phyloP scores from a whole-genome alignment of 2,329 filamentous ascomycete genomes.

The Talaromyces islandicus region DNA sequence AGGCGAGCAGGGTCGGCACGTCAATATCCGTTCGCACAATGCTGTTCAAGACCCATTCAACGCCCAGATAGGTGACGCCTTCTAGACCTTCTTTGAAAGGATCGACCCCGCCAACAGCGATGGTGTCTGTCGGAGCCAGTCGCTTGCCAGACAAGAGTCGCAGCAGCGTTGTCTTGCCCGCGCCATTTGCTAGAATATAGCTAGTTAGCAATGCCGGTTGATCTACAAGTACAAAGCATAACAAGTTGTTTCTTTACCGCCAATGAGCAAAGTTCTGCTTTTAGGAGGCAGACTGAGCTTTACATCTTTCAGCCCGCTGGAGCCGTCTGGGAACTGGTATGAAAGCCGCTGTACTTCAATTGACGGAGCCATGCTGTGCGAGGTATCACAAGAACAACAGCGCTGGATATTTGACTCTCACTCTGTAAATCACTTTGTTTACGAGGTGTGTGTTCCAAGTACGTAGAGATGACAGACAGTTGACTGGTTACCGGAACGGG shows the following conservation, averaged over 20 bases:
- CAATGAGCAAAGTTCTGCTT: constrained; percentile 85
- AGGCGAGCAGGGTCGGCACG: constrained; percentile 75
- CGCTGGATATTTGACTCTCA: not conserved
- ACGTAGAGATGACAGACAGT: not conserved
- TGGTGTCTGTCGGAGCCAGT: constrained; percentile 69
- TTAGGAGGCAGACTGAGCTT: constrained; percentile 70
- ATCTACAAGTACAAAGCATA: not conserved
- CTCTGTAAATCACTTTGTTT: not conserved
- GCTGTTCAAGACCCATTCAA: constrained; percentile 97
- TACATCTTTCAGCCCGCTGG: constrained; percentile 70
- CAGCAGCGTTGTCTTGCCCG: constrained; percentile 93
- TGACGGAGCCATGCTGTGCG: constrained; percentile 42
- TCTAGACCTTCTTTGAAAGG: constrained; percentile 87
- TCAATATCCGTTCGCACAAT: constrained; percentile 95
- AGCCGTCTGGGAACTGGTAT: constrained; percentile 84
- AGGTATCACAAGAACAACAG: not conserved
- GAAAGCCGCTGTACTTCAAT: constrained; percentile 71
- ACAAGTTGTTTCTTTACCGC: constrained; percentile 47
- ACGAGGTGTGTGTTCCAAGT: not conserved
- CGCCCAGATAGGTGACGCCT: constrained; percentile 92
- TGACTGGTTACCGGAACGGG: not conserved
- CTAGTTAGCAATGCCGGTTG: constrained; percentile 11
- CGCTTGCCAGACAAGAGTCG: constrained; percentile 93
- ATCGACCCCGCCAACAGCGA: constrained; percentile 76
- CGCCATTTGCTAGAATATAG: constrained; percentile 66